Evolutionary conservation across 441 rosid species (phyloP), one percentile per base, ranked within the genome.

Genomic region (Adansonia rubrostipa): DNA sequence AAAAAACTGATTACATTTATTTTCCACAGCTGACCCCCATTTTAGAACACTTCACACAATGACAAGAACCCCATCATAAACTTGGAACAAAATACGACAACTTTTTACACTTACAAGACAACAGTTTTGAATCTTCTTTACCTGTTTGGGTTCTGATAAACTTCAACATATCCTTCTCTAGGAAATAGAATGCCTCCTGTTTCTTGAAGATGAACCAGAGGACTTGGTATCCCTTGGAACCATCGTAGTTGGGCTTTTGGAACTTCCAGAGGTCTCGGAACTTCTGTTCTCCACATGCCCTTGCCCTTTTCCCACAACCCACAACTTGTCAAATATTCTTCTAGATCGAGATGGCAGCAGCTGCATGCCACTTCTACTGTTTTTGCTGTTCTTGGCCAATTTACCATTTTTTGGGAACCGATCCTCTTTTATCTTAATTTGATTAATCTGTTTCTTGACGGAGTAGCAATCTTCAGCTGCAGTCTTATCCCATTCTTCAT

Each of bases 181-280:
- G 8, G 99, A 93, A 75, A 93, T 85, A 0, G 99, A 93, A 74
- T 93, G 92, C 81, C 98, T 90, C 84, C 96, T 81, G 79, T 89
- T 86, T 79, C 96, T 87, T 20, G 90, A 82, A 6, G 94, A 90
- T 50, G 94, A 90, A 66, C 88, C 93, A 0, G 91, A 85, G 4
- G 98, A 94, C 84, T 92, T 93, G 3, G 79, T 80, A 65, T 90
- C 94, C 9, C 92, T 92, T 1, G 89, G 93, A 80, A 75, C 91
- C 80, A 89, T 58, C 0, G 92, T 92, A 3, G 90, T 86, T 28
- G 98, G 97, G 84, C 99, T 94, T 72, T 92, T 96, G 0, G 98
- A 96, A 84, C 99, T 93, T 22, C 92, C 96, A 0, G 99, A 96
- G 0, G 98, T 94, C 83, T 94, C 99, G 0, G 99, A 94, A 85